Conservation (phyloP, 1,284 basidiomycete genomes). For the Trametes sp. region DNA sequence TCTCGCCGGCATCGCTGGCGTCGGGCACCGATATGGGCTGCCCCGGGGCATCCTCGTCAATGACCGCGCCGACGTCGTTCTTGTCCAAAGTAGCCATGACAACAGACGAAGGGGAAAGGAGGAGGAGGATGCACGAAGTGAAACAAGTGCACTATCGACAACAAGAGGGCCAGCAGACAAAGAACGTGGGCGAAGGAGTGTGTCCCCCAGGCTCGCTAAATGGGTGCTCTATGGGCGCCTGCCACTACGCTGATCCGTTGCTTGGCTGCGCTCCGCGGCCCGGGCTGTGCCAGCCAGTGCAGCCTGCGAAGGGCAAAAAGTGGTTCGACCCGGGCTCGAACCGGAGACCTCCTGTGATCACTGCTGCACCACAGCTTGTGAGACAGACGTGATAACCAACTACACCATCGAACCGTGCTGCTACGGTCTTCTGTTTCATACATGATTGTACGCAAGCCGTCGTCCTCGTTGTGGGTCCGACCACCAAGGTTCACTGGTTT, state of each 20-base stretch:
- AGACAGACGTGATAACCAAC: slow-evolving; percentile 45
- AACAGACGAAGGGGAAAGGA: background rate
- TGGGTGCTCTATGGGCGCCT: slow-evolving; percentile 4
- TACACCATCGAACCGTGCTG: slow-evolving; percentile 40
- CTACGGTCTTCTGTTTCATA: too few relatives aligned
- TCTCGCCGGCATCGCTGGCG: slow-evolving; percentile 76
- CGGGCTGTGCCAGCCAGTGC: slow-evolving; percentile 1
- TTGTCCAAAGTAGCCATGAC: slow-evolving; percentile 25
- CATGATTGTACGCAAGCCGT: too few relatives aligned
- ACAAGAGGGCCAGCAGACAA: slow-evolving; percentile 14
- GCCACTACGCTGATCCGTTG: background rate
- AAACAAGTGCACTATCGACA: background rate
- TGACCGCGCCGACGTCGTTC: slow-evolving; percentile 24
- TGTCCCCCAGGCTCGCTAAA: background rate
- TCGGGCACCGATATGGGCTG: slow-evolving; percentile 79
- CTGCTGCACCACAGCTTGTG: slow-evolving; percentile 22
- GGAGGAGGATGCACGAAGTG: background rate
- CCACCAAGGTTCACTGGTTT: too few relatives aligned
- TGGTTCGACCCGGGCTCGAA: slow-evolving; percentile 40
- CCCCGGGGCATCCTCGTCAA: slow-evolving; percentile 58
- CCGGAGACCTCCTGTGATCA: slow-evolving; percentile 40
- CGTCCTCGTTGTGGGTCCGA: too few relatives aligned
- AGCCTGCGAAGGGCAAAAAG: slow-evolving; percentile 17
- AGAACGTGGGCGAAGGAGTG: slow-evolving; percentile 26
- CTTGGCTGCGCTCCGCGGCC: background rate